Conservation (phyloP, 441 rosid genomes). For the Pelargonium australe region DNA sequence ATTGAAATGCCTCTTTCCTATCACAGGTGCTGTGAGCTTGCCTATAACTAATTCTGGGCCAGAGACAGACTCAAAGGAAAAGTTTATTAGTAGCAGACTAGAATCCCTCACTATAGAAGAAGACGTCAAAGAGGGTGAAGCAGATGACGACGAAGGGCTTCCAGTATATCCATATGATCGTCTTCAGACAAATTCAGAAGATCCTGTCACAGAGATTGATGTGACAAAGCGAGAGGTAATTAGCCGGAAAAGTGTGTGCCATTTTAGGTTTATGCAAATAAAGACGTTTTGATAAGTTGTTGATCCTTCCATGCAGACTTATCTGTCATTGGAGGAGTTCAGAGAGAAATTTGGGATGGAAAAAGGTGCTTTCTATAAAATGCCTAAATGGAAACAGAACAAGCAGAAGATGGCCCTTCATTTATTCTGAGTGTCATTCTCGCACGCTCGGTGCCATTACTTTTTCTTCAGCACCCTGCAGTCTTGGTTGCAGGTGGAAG, state of each 20-base stretch:
- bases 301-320: conserved; percentile 50
- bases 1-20: not conserved
- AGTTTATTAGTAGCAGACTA: conserved; percentile 51
- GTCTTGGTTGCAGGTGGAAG: conserved; percentile 31
- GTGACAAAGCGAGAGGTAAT: conserved; percentile 85
- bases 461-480: conserved; percentile 25
- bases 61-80: conserved; percentile 46
- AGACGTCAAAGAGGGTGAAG: conserved; percentile 75
- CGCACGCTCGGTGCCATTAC: conserved; percentile 7
- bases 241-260: conserved; percentile 10
- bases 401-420: conserved; percentile 83
- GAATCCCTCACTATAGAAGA: conserved; percentile 78
- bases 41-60: conserved; percentile 39
- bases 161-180: conserved; percentile 72
- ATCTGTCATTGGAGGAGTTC: conserved; percentile 67
- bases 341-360: conserved; percentile 90
- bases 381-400: conserved; percentile 99
- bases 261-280: not conserved
- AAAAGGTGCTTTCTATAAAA: conserved; percentile 67
- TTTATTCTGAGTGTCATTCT: conserved; percentile 45
- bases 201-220: conserved; percentile 75
- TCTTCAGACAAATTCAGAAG: conserved; percentile 52
- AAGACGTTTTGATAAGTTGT: conserved; percentile 21
- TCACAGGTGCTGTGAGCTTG: conserved; percentile 37
- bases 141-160: conserved; percentile 83